These are phyloP conservation scores for Clarireedia sp. DNA, from an alignment of 2,329 filamentous ascomycete species.

Conservation along the genomic window DNA sequence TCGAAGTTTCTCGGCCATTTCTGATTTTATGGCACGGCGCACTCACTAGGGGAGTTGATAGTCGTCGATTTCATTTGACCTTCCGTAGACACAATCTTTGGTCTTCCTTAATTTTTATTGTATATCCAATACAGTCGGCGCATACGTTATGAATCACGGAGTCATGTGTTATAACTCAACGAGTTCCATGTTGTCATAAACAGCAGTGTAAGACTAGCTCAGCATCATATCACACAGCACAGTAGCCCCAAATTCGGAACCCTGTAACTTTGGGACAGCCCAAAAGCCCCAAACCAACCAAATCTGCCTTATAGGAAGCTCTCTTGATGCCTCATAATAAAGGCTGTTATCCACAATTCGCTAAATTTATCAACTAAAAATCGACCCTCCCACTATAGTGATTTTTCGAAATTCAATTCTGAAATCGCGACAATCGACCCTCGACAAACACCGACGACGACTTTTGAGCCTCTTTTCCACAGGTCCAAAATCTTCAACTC, in stretches of 20 bases:
- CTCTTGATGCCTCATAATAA: not conserved
- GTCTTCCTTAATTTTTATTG: not conserved
- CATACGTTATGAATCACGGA: not conserved
- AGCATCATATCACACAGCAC: too few relatives aligned
- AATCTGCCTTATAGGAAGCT: not conserved
- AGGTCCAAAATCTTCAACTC: constrained; percentile 24
- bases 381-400: constrained; percentile 5
- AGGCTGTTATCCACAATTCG: constrained; percentile 1
- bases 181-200: not conserved
- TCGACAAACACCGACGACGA: constrained; percentile 21
- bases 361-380: constrained; percentile 5
- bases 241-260: too few relatives aligned
- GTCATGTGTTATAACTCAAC: not conserved
- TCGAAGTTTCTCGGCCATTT: constrained; percentile 36
- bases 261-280: too few relatives aligned
- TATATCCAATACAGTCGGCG: not conserved
- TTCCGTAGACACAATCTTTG: not conserved
- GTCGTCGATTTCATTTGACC: constrained; percentile 7
- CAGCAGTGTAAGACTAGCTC: not conserved
- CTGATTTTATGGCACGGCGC: constrained; percentile 13
- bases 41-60: constrained; percentile 1
- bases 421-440: constrained; percentile 8
- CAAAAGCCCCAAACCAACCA: not conserved
- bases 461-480: constrained; percentile 18
- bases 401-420: constrained; percentile 3